These are phyloP conservation scores for Rasamsonia emersonii DNA, from an alignment of 2,329 filamentous ascomycete species.

Conservation along the genomic window DNA sequence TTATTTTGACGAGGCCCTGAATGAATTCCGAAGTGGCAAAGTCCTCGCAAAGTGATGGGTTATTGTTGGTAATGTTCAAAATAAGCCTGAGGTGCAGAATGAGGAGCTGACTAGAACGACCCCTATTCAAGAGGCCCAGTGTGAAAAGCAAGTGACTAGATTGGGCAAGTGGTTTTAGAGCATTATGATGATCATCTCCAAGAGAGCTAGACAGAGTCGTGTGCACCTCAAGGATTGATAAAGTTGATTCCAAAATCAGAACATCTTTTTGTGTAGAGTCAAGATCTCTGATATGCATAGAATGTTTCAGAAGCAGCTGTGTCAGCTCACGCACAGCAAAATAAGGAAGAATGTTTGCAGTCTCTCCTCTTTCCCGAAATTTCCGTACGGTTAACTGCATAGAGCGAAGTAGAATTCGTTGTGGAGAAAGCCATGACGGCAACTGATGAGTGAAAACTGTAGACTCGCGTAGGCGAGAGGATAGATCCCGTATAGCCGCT, in stretches of 20 bases:
- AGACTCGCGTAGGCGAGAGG: slow-evolving; percentile 15
- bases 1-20: slow-evolving; percentile 26
- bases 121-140: slow-evolving; percentile 10
- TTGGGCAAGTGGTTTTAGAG: slow-evolving; percentile 21
- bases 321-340: slow-evolving; percentile 22
- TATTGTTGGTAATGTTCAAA: slow-evolving; percentile 80
- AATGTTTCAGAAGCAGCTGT: slow-evolving; percentile 18
- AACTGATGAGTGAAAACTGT: slow-evolving; percentile 16
- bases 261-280: slow-evolving; percentile 11
- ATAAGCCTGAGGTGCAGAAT: slow-evolving; percentile 57
- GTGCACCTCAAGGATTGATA: slow-evolving; percentile 32
- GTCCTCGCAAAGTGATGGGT: slow-evolving; percentile 56
- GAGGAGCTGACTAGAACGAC: slow-evolving; percentile 18
- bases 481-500: slow-evolving; percentile 19
- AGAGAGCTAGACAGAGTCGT: slow-evolving; percentile 21
- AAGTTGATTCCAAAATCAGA: slow-evolving; percentile 17
- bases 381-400: slow-evolving; percentile 23
- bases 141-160: slow-evolving; percentile 32
- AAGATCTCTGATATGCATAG: slow-evolving; percentile 7
- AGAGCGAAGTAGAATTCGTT: slow-evolving; percentile 24
- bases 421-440: slow-evolving; percentile 19
- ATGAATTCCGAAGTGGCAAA: slow-evolving; percentile 47
- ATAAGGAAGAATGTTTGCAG: slow-evolving; percentile 17
- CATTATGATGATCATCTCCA: slow-evolving; percentile 17
- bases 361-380: slow-evolving; percentile 23